Conservation (phyloP, 208 protist genomes). For the Herpetomonas tarakana region DNA sequence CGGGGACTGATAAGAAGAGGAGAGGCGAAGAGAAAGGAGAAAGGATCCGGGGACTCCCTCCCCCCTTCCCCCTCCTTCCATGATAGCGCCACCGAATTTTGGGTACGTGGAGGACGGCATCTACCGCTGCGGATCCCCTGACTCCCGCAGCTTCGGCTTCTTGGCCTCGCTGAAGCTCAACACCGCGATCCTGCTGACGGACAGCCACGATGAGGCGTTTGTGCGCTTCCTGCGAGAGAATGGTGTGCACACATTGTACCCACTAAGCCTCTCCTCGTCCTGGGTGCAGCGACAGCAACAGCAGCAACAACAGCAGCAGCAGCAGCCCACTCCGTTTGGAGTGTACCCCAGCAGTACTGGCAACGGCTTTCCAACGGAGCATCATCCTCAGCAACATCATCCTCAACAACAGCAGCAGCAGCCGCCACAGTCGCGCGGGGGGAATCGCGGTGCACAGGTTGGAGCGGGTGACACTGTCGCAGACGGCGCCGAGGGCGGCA, state of each 20-base stretch:
- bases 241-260: slow-evolving; percentile 78
- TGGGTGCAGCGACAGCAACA: too few species aligned
- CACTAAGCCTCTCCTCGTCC: slow-evolving; percentile 1
- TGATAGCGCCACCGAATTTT: slow-evolving; percentile 94
- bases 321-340: too few species aligned
- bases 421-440: neutral
- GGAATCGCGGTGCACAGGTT: too few species aligned
- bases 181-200: slow-evolving; percentile 95
- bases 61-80: slow-evolving; percentile 84
- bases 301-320: too few species aligned
- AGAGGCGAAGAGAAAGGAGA: slow-evolving; percentile 89
- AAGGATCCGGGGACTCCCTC: slow-evolving; percentile 79
- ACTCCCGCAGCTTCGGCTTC: slow-evolving; percentile 96
- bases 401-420: neutral
- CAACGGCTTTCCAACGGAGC: too few species aligned
- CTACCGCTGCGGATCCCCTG: slow-evolving; percentile 95
- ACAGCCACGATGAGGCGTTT: slow-evolving; percentile 90
- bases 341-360: too few species aligned
- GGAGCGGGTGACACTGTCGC: neutral
- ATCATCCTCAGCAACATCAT: too few species aligned
- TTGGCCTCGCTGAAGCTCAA: slow-evolving; percentile 94
- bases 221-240: slow-evolving; percentile 93
- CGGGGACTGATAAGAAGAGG: too few species aligned
- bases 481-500: slow-evolving; percentile 3
- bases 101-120: slow-evolving; percentile 96